Evolutionary conservation across 2,329 filamentous ascomycete species (phyloP).

Genomic region (Pleoardoris graminearum): DNA sequence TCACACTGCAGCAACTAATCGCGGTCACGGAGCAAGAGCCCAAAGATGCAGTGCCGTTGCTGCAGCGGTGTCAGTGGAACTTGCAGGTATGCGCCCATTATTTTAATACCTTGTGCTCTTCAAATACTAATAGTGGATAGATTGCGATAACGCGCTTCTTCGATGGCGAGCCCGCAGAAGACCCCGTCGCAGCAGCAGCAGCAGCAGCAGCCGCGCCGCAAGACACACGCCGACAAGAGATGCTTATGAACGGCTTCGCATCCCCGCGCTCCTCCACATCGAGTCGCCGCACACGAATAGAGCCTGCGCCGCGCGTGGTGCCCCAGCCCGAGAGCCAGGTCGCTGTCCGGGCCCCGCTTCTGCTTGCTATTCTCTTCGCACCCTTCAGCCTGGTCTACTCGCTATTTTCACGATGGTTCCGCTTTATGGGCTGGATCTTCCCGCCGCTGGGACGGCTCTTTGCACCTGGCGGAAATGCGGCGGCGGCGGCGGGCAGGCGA

Average conservation of each 20-base stretch:
- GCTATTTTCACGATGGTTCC: conserved; percentile 68
- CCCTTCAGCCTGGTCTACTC: conserved; percentile 80
- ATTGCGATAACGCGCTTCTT: conserved; percentile 98
- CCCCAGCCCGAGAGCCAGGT: conserved; percentile 70
- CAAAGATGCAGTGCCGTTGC: conserved; percentile 73
- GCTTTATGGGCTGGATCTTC: conserved; percentile 75
- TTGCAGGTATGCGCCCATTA: conserved; percentile 66
- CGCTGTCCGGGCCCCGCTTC: conserved; percentile 70
- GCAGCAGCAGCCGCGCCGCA: conserved; percentile 67
- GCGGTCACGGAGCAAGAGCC: conserved; percentile 83
- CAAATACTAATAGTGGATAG: conserved; percentile 51
- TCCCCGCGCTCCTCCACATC: conserved; percentile 39
- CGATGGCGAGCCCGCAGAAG: conserved; percentile 85
- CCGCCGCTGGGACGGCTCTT: conserved; percentile 73
- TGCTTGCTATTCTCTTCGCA: conserved; percentile 76
- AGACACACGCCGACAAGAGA: conserved; percentile 69
- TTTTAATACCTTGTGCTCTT: neutral
- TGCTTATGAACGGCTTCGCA: conserved; percentile 61
- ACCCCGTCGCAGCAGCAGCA: conserved; percentile 77
- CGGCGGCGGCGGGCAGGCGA: conserved; percentile 50
- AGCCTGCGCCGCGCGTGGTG: conserved; percentile 80
- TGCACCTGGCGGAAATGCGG: conserved; percentile 52
- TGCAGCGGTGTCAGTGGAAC: conserved; percentile 93
- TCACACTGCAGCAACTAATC: conserved; percentile 84
- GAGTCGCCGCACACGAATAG: conserved; percentile 50